Evolutionary conservation across 495 filamentous ascomycete genomes (phyloP).

Genomic region (Penicillium waksmanii): DNA sequence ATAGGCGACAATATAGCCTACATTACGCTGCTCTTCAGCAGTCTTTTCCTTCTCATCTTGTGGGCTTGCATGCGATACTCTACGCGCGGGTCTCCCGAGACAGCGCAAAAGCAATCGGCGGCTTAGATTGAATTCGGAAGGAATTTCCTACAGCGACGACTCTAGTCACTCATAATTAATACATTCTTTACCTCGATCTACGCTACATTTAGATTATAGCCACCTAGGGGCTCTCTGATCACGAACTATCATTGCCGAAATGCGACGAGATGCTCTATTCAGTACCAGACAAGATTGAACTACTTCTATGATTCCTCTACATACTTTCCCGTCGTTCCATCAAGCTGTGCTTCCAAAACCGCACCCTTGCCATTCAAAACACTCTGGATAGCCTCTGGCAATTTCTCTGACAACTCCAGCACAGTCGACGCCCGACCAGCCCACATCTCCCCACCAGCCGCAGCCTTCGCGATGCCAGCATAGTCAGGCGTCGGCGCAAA

Average conservation of each 20-base stretch:
- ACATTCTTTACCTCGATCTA: too few relatives aligned
- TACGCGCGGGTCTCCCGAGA: background rate
- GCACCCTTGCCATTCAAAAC: constrained; percentile 70
- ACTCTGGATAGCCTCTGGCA: constrained; percentile 69
- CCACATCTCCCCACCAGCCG: constrained; percentile 77
- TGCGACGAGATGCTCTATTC: constrained; percentile 1
- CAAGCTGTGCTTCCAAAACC: constrained; percentile 62
- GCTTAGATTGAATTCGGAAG: background rate
- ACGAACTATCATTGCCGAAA: background rate
- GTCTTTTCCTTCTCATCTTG: background rate
- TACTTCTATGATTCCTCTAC: constrained; percentile 19
- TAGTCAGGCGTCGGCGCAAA: constrained; percentile 89
- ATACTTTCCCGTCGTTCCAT: constrained; percentile 48
- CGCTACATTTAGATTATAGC: too few relatives aligned
- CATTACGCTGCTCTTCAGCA: background rate
- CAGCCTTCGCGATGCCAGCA: constrained; percentile 87
- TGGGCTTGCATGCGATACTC: background rate
- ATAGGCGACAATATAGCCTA: constrained; percentile 41
- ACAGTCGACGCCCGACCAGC: constrained; percentile 67
- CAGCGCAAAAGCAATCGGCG: background rate
- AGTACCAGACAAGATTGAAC: too few relatives aligned
- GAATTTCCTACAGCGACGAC: too few relatives aligned
- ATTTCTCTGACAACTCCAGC: constrained; percentile 59
- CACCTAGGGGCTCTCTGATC: too few relatives aligned
- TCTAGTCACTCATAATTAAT: too few relatives aligned